Evolutionary conservation across 2,329 filamentous ascomycete species (phyloP), one percentile per base, ranked within the genome.

Genomic region (Ophiostoma australiae): DNA sequence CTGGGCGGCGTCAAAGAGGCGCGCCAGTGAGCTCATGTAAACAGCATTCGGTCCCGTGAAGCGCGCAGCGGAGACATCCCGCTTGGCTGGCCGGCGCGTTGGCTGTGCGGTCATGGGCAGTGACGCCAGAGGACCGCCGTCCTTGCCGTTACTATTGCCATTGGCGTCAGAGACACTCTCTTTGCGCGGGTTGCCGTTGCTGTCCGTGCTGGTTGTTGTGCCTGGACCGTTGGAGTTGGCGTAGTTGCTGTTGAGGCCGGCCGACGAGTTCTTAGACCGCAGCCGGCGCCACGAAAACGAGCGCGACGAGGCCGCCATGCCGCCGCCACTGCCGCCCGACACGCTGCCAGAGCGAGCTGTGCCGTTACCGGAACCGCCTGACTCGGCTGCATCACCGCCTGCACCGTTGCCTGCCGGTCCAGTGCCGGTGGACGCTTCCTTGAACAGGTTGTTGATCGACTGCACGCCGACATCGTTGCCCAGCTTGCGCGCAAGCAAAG

Each of bases 381-480:
- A 8, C 66, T 67, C 67, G 13, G 23, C 74, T 1, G 78, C 74
- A 27, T 84, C 80, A 55, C 82, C 81, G 3, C 89, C 87, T 7
- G 81, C 79, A 5, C 78, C 78, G 3, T 77, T 81, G 7, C n/a
- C 67, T 11, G 31, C 41, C 6, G 63, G 5, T 66, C 31, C 31
- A 10, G 52, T 58, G 52, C 23, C n/a, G 1, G 61, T 13, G 23
- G 82, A 83, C 5, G 89, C 87, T 68, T 92, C 90, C 77, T 90
- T 93, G 81, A 96, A 97, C 68, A 96, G 82, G 0, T 85, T 80
- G n/a, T 86, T 84, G 2, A 90, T 86, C 5, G 90, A 88, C 72
- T 94, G 89, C 2, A 94, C 88, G 13, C 95, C 95, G 13, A 99
- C 95, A 74, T 99, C 95, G 76, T 85, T 92, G n/a, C 95, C 94